A percentile compares a stretch with the other conserved stretches of the same genome.
These are phyloP conservation scores for Candolleomyces aberdarensis DNA, from an alignment of 768 basidiomycete genomes.

Conservation along the genomic window DNA sequence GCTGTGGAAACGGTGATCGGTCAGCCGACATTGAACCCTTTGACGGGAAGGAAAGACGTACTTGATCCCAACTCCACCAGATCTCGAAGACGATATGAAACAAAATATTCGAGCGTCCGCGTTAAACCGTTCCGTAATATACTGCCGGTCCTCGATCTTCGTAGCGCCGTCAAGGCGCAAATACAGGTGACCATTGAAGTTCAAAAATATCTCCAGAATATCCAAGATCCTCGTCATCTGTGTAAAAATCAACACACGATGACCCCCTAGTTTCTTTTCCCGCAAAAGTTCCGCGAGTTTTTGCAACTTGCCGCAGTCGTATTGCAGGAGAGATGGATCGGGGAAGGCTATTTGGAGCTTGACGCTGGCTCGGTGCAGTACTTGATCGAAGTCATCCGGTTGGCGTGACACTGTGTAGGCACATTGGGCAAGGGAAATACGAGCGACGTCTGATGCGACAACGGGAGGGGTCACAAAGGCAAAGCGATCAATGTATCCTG, in stretches of 20 bases:
- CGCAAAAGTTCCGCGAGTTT: conserved; percentile 75
- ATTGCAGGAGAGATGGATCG: conserved; percentile 83
- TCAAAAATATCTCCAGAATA: conserved; percentile 90
- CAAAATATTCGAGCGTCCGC: conserved; percentile 75
- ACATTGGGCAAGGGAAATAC: conserved; percentile 51
- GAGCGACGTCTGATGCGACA: conserved; percentile 72
- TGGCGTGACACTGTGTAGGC: conserved; percentile 23
- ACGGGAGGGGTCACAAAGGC: conserved; percentile 78
- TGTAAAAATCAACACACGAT: conserved; percentile 92
- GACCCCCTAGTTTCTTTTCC: conserved; percentile 82
- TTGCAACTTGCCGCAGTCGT: conserved; percentile 95
- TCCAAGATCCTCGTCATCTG: conserved; percentile 96
- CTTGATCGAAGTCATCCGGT: conserved; percentile 55
- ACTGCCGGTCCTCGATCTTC: conserved; percentile 91
- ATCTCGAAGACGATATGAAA: conserved; percentile 83
- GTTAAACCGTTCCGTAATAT: conserved; percentile 85
- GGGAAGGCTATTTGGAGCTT: conserved; percentile 94
- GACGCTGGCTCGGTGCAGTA: conserved; percentile 70
- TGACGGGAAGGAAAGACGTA: conserved; percentile 31
- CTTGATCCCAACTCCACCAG: conserved; percentile 94
- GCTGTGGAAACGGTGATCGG: conserved; percentile 35
- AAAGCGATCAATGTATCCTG: conserved; percentile 59
- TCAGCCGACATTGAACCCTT: conserved; percentile 14
- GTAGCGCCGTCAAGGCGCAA: conserved; percentile 93
- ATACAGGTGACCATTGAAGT: conserved; percentile 90